phyloP scores from a whole-genome alignment of 1,284 basidiomycete species.

The Farysia itapuensis region DNA sequence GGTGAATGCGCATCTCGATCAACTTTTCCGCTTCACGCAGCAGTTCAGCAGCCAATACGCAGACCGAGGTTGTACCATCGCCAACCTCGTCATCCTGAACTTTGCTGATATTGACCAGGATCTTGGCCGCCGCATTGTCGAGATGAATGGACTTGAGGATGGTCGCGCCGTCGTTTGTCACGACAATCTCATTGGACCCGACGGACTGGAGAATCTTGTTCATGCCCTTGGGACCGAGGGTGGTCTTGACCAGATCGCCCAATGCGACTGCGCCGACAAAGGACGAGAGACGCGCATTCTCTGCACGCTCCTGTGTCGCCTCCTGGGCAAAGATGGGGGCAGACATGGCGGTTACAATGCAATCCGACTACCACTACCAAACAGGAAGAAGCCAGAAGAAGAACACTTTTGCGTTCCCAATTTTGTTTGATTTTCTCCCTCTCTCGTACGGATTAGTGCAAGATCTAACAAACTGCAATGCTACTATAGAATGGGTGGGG shows the following conservation, averaged over 20 bases:
- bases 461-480: no score
- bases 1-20: constrained; percentile 85
- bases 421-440: no score
- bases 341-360: constrained; percentile 55
- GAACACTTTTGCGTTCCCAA: no score
- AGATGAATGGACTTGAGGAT: constrained; percentile 96
- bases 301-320: constrained; percentile 97
- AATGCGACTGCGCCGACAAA: constrained; percentile 96
- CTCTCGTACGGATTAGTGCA: no score
- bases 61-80: constrained; percentile 93
- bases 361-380: no score
- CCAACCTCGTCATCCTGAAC: constrained; percentile 99
- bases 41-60: constrained; percentile 88
- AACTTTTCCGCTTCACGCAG: constrained; percentile 94
- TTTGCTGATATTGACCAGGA: constrained; percentile 99
- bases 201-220: constrained; percentile 92
- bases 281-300: constrained; percentile 93
- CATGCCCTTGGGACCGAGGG: constrained; percentile 93
- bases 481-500: no score
- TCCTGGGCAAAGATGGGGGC: constrained; percentile 58
- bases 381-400: no score
- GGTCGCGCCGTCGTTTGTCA: constrained; percentile 98
- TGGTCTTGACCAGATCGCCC: constrained; percentile 97
- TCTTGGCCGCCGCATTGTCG: constrained; percentile 98
- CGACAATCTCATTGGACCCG: constrained; percentile 87